A percentile compares a stretch with the other conserved stretches of the same genome.
phyloP scores from a whole-genome alignment of 140 eudicot genomes.

The Flaveria floridana region DNA sequence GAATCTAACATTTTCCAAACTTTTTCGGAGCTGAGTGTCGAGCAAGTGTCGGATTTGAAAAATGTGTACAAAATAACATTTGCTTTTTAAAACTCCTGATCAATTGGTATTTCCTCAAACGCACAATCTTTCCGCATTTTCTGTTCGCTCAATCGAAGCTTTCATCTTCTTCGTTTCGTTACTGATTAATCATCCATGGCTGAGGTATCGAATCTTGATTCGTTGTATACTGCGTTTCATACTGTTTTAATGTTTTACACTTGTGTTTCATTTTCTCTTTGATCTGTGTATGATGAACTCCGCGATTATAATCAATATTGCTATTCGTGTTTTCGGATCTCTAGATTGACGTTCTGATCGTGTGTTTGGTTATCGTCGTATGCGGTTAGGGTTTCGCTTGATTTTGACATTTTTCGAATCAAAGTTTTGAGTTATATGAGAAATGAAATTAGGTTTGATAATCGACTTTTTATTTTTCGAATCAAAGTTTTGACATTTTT shows the following conservation, averaged over 20 bases:
- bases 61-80: too few relatives aligned
- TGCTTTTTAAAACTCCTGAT: too few relatives aligned
- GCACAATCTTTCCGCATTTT: too few relatives aligned
- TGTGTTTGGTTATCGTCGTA: background rate
- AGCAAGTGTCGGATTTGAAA: too few relatives aligned
- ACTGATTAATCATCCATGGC: conserved; percentile 24
- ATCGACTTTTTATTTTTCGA: background rate
- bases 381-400: conserved; percentile 6
- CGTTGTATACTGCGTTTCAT: background rate
- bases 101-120: too few relatives aligned
- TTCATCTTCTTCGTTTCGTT: too few relatives aligned
- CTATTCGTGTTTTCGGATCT: conserved; percentile 27
- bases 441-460: conserved; percentile 18
- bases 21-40: too few relatives aligned
- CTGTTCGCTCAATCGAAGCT: too few relatives aligned
- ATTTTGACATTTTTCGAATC: background rate
- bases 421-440: background rate
- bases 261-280: background rate
- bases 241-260: background rate
- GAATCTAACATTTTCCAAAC: too few relatives aligned
- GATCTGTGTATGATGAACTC: conserved; percentile 16
- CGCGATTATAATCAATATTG: conserved; percentile 4
- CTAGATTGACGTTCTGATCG: conserved; percentile 21
- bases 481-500: too few relatives aligned
- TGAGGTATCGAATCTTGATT: conserved; percentile 28